Evolutionary conservation across 1,284 basidiomycete genomes (phyloP), one percentile per base, ranked within the genome.

Genomic region (Irpex sp.): DNA sequence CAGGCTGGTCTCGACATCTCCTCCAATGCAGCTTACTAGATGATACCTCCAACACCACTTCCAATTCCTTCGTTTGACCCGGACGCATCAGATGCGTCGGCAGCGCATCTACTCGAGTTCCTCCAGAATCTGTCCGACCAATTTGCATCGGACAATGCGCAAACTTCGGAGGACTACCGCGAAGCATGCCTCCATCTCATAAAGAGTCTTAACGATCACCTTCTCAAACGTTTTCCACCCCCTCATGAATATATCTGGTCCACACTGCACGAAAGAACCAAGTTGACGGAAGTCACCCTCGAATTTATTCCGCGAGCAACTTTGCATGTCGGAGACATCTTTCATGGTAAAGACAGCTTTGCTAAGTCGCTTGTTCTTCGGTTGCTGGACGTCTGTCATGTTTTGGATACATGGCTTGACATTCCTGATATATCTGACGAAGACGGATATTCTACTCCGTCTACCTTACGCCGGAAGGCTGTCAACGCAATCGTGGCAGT

Each of bases 381-480:
- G 53, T 68, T 90, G 47, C 69, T 88, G 5, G 78, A 78, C 36
- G 75, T 89, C 36, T 82, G 80, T 65, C 69, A 77, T 56, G 77
- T 78, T 1, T 73, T 89, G 52, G 85, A 87, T 62, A 69, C 78
- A 16, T 90, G 88, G 84, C 70, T 78, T 45, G 80, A 82, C 49
- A 72, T 74, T 19, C 73, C 77, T 10, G 54, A 59, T 37, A 72
- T 77, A 19, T 66, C 72, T 10, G 66, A 61, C 21, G 67, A 77
- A 37, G 71, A 69, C 9, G 77, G 69, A n/a, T 72, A 78, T 57
- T 69, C 72, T 10, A 14, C 21, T 19, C 48, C 48, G 19, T 51
- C 48, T 51, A 18, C 18, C n/a, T 18, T 51, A 51, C 48, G 52
- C 52, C 23, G 52, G 21, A 75, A 74, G 59, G 75, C 76, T 8